Base-by-base conservation (phyloP, 768 basidiomycete species). In the Ephemerocybe angulata region DNA sequence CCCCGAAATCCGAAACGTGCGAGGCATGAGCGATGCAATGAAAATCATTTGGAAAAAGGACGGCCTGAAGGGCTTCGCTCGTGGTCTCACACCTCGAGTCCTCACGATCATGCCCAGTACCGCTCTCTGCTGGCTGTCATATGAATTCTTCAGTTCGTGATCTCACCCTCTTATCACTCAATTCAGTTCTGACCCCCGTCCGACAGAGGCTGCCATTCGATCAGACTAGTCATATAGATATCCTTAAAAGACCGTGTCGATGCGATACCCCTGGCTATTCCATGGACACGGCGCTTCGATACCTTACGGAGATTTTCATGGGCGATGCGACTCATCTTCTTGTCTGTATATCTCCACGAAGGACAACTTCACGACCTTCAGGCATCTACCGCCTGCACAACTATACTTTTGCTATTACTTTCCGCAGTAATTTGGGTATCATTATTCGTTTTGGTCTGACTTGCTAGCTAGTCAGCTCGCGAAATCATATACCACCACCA, bases 51-150 rank as follows among this genome's bases (percentile, higher is more conserved):
- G 88, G 87, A 73, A 70, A 63, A 77, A 90, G 61, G 90, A 98
- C 57, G 96, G 97, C 5, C 42, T 88, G 24, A 87, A 77, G 65
- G 97, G 97, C 0, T 93, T 98, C 64, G 76, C 78, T 51, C 78
- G 97, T 62, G 97, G 97, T 24, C 73, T 98, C 63, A 80, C 92
- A 51, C 97, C 97, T 6, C 83, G 97, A 43, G 85, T 99, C 50
- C 73, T 98, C 70, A 96, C 95, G 24, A 91, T 90, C 63, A 91
- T 98, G 86, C 97, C 97, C 5, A 94, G 91, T 67, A 97, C 96
- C 51, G 97, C 97, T 10, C 77, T 99, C 47, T 96, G 91, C 72
- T 99, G 96, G 97, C 76, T 95, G 68, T 95, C 93, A 51, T 95
- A 98, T 65, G 95, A 98, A 72, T 97, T 96, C 75, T 97, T 97